Evolutionary conservation across 2,329 filamentous ascomycete species (phyloP), one percentile per base, ranked within the genome.

Genomic region (Epichloe sibirici): DNA sequence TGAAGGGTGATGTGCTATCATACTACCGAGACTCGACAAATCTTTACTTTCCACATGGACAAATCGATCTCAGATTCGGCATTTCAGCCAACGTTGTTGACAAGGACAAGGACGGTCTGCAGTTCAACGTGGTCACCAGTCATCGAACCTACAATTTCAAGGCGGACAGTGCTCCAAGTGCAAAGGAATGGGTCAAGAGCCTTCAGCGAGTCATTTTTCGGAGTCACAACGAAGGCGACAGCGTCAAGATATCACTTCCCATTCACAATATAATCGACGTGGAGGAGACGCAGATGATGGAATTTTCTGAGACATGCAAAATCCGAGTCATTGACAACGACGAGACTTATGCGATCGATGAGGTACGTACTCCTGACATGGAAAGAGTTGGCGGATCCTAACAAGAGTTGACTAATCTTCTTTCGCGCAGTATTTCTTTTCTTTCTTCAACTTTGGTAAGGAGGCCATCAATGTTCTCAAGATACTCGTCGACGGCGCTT

Each of bases 131-230:
- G 44, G 84, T 83, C 7, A 96, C 90, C 0, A 81, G 90, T 63
- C 81, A 90, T 56, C 79, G 89, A 51, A 90, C 82, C 1, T 95
- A 93, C 68, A 79, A 89, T 61, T 94, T 97, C 72, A 83, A 82
- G 62, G 93, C 91, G 39, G 93, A 98, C 65, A 96, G 88, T 64
- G 76, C 81, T 1, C 78, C 83, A 4, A 95, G 88, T 64, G 93
- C 93, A 11, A 93, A 89, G 66, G 93, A 97, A 72, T 98, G 93
- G 93, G 90, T 96, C 45, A 93, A 93, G 68, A 83, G 87, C 51
- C 74, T 98, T 28, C 91, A 96, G 64, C 87, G 93, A 55, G 90
- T 95, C 59, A 96, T 97, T 53, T 97, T 97, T 64, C 80, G 90
- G 49, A 91, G 90, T 11, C 90, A 94, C 69, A 97, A 97, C 63